Conservation (phyloP, 331 rosid species). For the Telfairia occidentalis region DNA sequence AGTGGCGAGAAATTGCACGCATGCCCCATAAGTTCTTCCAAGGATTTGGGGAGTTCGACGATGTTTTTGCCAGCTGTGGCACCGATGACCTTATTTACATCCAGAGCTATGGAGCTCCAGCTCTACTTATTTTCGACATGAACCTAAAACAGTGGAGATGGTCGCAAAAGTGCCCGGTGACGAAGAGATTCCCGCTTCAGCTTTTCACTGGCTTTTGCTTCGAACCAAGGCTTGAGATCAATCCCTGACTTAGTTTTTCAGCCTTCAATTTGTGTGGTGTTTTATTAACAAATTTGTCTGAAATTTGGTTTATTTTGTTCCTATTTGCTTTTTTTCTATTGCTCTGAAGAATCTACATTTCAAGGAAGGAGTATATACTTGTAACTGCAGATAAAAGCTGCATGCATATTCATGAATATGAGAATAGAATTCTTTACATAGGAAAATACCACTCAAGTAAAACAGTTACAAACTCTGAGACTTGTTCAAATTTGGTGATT, state of each 20-base stretch:
- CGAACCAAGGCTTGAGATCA: constrained; percentile 71
- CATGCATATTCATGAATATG: constrained; percentile 38
- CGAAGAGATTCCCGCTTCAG: constrained; percentile 74
- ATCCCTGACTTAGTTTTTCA: constrained; percentile 38
- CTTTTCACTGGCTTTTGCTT: constrained; percentile 91
- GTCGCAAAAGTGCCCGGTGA: constrained; percentile 81
- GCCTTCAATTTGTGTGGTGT: constrained; percentile 11
- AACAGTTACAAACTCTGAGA: neutral
- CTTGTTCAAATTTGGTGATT: neutral
- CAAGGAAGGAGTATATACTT: constrained; percentile 10
- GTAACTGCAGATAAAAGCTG: constrained; percentile 13
- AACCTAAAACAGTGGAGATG: constrained; percentile 67
- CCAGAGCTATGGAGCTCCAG: constrained; percentile 84
- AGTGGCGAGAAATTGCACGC: constrained; percentile 62
- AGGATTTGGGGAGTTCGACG: constrained; percentile 89
- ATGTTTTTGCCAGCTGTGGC: constrained; percentile 80
- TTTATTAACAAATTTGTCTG: constrained; percentile 16
- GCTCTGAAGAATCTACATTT: constrained; percentile 1
- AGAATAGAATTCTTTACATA: constrained; percentile 33
- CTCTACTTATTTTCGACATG: constrained; percentile 65
- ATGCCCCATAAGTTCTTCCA: constrained; percentile 87
- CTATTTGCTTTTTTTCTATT: constrained; percentile 21
- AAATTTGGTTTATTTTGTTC: constrained; percentile 21
- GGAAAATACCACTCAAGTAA: constrained; percentile 26
- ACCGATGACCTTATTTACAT: constrained; percentile 60